Evolutionary conservation across 225 moss, liverwort and hornwort species (phyloP), one percentile per base, ranked within the genome.

Genomic region (Rhytidiadelphus loreus): DNA sequence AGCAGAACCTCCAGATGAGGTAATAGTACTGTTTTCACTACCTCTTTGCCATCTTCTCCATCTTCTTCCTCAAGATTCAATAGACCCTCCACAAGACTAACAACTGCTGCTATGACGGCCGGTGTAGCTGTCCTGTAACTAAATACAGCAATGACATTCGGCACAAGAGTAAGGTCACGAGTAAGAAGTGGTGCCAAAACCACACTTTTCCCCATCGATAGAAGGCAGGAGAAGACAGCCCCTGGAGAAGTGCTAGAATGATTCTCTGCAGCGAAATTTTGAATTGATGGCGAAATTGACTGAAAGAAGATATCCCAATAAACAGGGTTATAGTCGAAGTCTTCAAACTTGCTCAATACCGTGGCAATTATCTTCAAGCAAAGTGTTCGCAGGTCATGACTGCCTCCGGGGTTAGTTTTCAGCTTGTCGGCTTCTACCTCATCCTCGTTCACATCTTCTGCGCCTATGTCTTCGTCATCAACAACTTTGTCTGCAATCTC

Each of bases 261-360:
- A 88, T 97, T 96, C 83, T 97, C 97, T 52, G 90, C 90, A 87
- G 94, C 92, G 71, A 99, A 97, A 64, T 91, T 93, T 62, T 78
- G 64, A 35, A 99, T 85, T 28, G 97, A 96, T 21, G 92, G 95
- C 77, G 91, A 88, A 52, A 95, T 92, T 77, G 93, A 88, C 39
- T 80, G 77, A 90, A 99, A 97, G 84, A 99, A 95, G 73, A 96
- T 99, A 80, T 96, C 95, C 99, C 99, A 99, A 80, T 92, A 96
- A 41, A 90, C 69, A 81, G 94, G 88, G 86, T 91, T 93, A 74
- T 95, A 96, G 79, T 91, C 94, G 20, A 95, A 87, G 41, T 94
- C 86, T 78, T 95, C 92, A 88, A 96, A 97, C 80, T 96, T 96
- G 90, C 89, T 92, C 75, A 99, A 79, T 26, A 96, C 96, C 72